Evolutionary conservation across 768 basidiomycete species (phyloP), one percentile per base, ranked within the genome.

Genomic region (Suillus lakei): DNA sequence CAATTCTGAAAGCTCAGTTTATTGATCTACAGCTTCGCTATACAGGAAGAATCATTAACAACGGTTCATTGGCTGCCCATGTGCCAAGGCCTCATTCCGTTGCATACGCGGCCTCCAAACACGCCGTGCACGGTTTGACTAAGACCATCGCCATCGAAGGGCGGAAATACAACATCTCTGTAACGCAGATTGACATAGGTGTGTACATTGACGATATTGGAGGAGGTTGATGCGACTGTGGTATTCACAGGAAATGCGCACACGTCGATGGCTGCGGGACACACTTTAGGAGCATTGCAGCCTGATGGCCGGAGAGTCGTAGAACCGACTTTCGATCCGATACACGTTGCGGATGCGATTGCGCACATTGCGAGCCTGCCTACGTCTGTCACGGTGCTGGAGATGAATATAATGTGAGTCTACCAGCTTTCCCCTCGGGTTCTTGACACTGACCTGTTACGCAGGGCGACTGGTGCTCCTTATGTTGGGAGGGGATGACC

Each of bases 111-210:
- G 80, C 85, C 60, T 89, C 91, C 15, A 96, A 96, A 76, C 93
- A 95, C 71, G 93, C 90, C 8, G 86, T 95, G 53, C 73, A 80
- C 1, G 93, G 94, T 0, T 77, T 95, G 4, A 93, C 93, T 13
- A 92, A 90, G 75, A 85, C 83, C 48, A 91, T 88, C 5, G 83
- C 88, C 2, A 86, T 96, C 28, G 93, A 95, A 71, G 94, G 93
- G 0, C 81, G 93, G 8, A 79, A 83, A 36, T 86, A 86, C 74
- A 82, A 87, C 71, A 94, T 96, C 62, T 86, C 92, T 4, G 88
- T 86, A 71, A 91, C 90, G 2, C 92, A 95, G 72, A 85, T 95
- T 56, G 93, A 95, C 73, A 92, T 95, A 55, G 93, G 92, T 88
- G 54, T 34, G 73, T 39, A 30, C n/a, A 23, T 38, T 41, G 5